These are phyloP conservation scores for Colletotrichum cereale DNA, from an alignment of 2,329 filamentous ascomycete genomes.

Conservation along the genomic window DNA sequence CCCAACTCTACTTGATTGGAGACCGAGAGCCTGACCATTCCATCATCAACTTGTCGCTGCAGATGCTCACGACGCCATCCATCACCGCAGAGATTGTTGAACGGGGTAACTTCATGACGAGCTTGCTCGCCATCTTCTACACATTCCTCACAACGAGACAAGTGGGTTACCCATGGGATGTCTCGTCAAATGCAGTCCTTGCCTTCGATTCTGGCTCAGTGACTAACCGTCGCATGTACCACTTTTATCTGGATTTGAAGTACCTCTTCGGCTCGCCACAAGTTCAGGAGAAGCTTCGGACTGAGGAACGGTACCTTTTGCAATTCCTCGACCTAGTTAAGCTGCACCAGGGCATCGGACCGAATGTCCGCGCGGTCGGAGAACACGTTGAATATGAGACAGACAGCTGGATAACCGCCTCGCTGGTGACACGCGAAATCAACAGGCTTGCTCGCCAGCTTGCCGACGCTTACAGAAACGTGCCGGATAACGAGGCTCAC, in stretches of 20 bases:
- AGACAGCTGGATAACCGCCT: slow-evolving; percentile 97
- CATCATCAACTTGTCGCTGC: slow-evolving; percentile 96
- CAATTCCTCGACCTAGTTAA: slow-evolving; percentile 97
- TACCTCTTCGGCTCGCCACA: slow-evolving; percentile 91
- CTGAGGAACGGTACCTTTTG: slow-evolving; percentile 86
- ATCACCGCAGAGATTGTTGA: slow-evolving; percentile 97
- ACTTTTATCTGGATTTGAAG: slow-evolving; percentile 95
- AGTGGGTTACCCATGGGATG: slow-evolving; percentile 92
- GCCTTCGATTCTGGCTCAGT: slow-evolving; percentile 96
- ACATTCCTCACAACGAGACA: slow-evolving; percentile 97
- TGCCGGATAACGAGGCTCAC: slow-evolving; percentile 71
- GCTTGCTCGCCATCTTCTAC: slow-evolving; percentile 94
- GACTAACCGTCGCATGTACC: slow-evolving; percentile 94
- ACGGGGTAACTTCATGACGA: slow-evolving; percentile 94
- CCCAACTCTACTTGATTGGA: slow-evolving; percentile 94
- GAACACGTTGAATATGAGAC: slow-evolving; percentile 99
- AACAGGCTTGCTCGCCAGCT: slow-evolving; percentile 92
- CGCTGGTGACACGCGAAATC: slow-evolving; percentile 92
- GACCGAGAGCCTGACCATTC: slow-evolving; percentile 98
- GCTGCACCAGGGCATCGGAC: slow-evolving; percentile 96
- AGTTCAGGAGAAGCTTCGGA: slow-evolving; percentile 86
- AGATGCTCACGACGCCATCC: slow-evolving; percentile 96
- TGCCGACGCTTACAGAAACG: slow-evolving; percentile 84
- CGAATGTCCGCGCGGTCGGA: slow-evolving; percentile 89
- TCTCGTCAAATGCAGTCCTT: slow-evolving; percentile 86